Evolutionary conservation across 2,329 filamentous ascomycete genomes (phyloP), one percentile per base, ranked within the genome.

Genomic region (Diaporthe ampelina): DNA sequence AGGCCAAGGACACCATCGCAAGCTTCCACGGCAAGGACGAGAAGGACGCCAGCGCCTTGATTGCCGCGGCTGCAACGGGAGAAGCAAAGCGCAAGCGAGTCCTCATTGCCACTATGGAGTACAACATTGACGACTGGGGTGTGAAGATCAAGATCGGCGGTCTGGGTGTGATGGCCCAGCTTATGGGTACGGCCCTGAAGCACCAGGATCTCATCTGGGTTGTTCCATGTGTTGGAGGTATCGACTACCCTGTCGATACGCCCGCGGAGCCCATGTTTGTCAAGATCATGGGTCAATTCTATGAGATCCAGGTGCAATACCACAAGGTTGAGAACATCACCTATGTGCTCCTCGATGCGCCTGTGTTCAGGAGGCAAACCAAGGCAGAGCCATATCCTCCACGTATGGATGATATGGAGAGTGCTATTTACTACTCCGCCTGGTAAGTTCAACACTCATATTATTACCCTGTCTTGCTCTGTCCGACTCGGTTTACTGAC

Each of bases 61-160:
- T 76, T 4, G 67, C 76, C 1, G 74, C 71, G 8, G 67, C 67
- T 17, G 72, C 59, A 29, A 29, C n/a, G 8, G 76, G 80, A 70
- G 76, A 78, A 37, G 78, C 79, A 2, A 79, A 81, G 52, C 77
- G 80, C 59, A 19, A 76, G 73, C 63, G 63, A 1, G 76, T 79
- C 35, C 75, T 79, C 3, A 79, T 79, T 35, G 78, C 78, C 40
- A 79, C 78, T 15, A 77, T 79, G 90, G 91, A 93, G 81, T 93
- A 93, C 82, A 91, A 93, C 76, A 93, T 93, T 75, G 90, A 91
- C 73, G 91, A 93, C 79, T 93, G 91, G 90, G 86, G 82, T 4
- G 91, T 93, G 82, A 93, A 92, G 81, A 91, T 93, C 82, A 93
- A 93, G 83, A 93, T 93, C 68, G 91, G 91, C 74, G 91, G 91